Percentiles rank a stretch among this genome's conserved stretches.
Conservation (phyloP, 108 stramenopile genomes). For the Mediolabrus comicus region DNA sequence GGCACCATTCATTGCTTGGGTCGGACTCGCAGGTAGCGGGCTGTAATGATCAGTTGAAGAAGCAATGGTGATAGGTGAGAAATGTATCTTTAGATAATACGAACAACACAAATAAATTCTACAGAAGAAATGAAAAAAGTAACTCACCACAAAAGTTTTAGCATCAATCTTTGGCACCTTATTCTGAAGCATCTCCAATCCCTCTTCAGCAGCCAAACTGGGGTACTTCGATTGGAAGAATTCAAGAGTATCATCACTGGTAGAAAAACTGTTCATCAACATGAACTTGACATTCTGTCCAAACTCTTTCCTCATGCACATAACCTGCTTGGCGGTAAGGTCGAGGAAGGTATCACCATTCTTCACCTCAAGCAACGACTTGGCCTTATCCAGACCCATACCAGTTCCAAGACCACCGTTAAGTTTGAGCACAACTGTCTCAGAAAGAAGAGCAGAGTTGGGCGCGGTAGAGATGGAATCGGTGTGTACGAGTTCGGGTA, state of each 20-base stretch:
- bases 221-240: constrained; percentile 90
- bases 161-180: constrained; percentile 98
- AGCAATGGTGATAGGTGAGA: background rate
- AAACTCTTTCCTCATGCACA: constrained; percentile 90
- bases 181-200: constrained; percentile 98
- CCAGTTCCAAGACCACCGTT: constrained; percentile 99
- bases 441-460: constrained; percentile 76
- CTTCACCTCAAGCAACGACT: constrained; percentile 96
- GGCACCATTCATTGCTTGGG: constrained; percentile 98
- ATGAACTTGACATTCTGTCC: constrained; percentile 96
- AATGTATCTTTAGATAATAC: too few relatives aligned
- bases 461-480: constrained; percentile 60
- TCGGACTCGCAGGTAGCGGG: constrained; percentile 80
- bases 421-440: constrained; percentile 97
- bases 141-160: constrained; percentile 76
- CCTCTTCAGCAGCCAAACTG: constrained; percentile 84
- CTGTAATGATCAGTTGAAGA: constrained; percentile 23
- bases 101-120: background rate
- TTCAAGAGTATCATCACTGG: constrained; percentile 92
- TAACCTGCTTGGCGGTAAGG: constrained; percentile 98
- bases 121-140: background rate
- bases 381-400: constrained; percentile 99
- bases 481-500: constrained; percentile 84
- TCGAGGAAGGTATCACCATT: constrained; percentile 98
- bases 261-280: constrained; percentile 99